Evolutionary conservation across 805 yeast species (phyloP).

Genomic region (Kregervanrija pseudodelftensis): DNA sequence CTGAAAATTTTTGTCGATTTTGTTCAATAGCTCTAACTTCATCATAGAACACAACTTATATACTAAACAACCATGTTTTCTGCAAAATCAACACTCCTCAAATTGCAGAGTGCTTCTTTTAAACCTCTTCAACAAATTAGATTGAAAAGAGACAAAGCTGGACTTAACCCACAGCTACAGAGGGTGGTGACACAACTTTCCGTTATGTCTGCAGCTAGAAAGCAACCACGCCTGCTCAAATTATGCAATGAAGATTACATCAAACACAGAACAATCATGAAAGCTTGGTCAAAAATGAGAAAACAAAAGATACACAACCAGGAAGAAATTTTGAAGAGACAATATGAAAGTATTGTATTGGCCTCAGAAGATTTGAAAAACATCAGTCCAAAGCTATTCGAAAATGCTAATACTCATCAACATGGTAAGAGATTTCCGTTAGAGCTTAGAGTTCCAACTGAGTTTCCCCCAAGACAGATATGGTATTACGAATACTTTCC

Average conservation of each 20-base stretch:
- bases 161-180: constrained; percentile 25
- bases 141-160: constrained; percentile 25
- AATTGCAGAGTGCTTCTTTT: no score
- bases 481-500: constrained; percentile 62
- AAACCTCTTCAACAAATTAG: constrained; percentile 37
- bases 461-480: constrained; percentile 72
- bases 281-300: constrained; percentile 70
- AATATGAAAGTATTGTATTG: constrained; percentile 54
- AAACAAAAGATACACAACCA: constrained; percentile 41
- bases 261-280: constrained; percentile 74
- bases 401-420: constrained; percentile 53
- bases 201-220: constrained; percentile 79
- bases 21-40: no score
- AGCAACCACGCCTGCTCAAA: constrained; percentile 77
- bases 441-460: constrained; percentile 84
- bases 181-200: constrained; percentile 49
- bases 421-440: constrained; percentile 62
- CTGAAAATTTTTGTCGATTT: no score
- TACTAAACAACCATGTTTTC: no score
- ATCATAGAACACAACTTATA: no score
- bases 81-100: no score
- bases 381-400: constrained; percentile 48
- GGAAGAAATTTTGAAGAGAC: constrained; percentile 41
- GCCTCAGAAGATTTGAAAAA: constrained; percentile 68
- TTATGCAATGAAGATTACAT: constrained; percentile 73